Conservation (phyloP, 1,284 basidiomycete species). For the Malassezia nana region DNA sequence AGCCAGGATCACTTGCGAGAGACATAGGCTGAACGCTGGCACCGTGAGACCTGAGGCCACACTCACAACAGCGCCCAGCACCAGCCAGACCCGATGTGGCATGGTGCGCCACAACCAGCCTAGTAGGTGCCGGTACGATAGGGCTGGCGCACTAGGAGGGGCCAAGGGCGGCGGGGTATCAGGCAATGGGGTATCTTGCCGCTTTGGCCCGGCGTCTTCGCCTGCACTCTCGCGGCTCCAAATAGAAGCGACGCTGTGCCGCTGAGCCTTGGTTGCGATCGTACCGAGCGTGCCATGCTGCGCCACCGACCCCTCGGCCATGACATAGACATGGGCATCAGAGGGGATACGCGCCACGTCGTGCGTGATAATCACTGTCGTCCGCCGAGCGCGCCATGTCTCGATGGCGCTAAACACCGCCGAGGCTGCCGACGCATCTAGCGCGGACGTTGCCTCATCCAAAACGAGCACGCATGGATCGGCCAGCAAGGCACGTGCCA, state of each 20-base stretch:
- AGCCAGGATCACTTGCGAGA: constrained; percentile 65
- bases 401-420: constrained; percentile 82
- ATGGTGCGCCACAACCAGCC: constrained; percentile 60
- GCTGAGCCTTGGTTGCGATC: not conserved
- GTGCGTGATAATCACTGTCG: constrained; percentile 93
- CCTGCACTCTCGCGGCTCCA: not conserved
- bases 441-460: constrained; percentile 90
- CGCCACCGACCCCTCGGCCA: constrained; percentile 68
- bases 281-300: constrained; percentile 70
- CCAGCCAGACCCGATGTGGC: constrained; percentile 62
- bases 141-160: not conserved
- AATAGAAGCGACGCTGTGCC: not conserved
- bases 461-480: constrained; percentile 84
- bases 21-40: constrained; percentile 79
- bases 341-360: constrained; percentile 72
- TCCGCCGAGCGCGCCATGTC: constrained; percentile 67
- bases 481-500: constrained; percentile 75
- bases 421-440: constrained; percentile 77
- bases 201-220: not conserved
- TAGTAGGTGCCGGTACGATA: constrained; percentile 3
- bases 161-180: too few species aligned
- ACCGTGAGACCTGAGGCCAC: constrained; percentile 69
- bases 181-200: too few species aligned
- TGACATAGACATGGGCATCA: constrained; percentile 81
- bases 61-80: constrained; percentile 56